Evolutionary conservation across 164 flowering plant genomes (phyloP).

Genomic region (Vitis rotundifolia): DNA sequence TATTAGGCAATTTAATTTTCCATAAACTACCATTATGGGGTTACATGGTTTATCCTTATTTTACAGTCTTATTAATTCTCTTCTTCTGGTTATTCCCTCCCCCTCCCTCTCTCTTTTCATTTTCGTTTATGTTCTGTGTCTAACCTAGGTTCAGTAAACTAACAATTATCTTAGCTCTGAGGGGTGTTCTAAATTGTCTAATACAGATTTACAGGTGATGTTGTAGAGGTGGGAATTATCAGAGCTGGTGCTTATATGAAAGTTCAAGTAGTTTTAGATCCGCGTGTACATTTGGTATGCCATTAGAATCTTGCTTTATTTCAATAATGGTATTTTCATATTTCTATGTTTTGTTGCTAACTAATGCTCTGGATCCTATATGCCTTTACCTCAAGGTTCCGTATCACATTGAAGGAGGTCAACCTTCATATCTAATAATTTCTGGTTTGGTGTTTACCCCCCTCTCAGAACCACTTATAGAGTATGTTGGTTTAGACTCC

Average conservation of each 20-base stretch:
- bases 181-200: slow-evolving; percentile 8
- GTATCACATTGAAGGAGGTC: slow-evolving; percentile 85
- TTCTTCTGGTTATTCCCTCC: too few species aligned
- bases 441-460: slow-evolving; percentile 98
- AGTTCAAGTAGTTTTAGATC: slow-evolving; percentile 63
- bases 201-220: slow-evolving; percentile 89
- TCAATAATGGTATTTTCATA: neutral
- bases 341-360: slow-evolving; percentile 6
- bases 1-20: too few species aligned
- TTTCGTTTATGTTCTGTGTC: neutral
- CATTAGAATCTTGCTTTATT: neutral
- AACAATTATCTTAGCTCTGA: slow-evolving; percentile 4
- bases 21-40: too few species aligned
- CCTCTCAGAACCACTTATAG: slow-evolving; percentile 97
- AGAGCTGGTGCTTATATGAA: slow-evolving; percentile 68
- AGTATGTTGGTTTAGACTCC: slow-evolving; percentile 41
- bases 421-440: slow-evolving; percentile 87
- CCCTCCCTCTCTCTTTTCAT: neutral
- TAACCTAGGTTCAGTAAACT: neutral
- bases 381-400: slow-evolving; percentile 65
- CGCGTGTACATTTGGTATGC: slow-evolving; percentile 88
- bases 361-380: neutral
- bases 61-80: too few species aligned
- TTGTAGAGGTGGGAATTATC: slow-evolving; percentile 83
- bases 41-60: too few species aligned